Conservation (phyloP, 441 rosid genomes). For the Metrosideros polymorpha region DNA sequence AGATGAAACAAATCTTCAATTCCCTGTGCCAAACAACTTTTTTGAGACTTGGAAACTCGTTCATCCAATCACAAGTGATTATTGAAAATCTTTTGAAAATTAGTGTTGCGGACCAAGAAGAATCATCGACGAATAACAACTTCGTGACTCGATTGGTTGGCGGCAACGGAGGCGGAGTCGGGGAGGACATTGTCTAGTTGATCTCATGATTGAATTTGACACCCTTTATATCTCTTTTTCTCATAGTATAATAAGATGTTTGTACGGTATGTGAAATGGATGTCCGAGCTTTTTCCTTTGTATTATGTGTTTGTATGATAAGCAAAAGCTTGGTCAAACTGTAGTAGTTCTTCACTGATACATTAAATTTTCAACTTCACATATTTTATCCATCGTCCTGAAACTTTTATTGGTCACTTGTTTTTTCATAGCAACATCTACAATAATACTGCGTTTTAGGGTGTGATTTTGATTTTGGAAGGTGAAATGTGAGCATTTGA, state of each 20-base stretch:
- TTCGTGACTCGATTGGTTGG: not conserved
- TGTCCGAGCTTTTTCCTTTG: not conserved
- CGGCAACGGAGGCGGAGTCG: rapidly evolving
- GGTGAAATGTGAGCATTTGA: not conserved
- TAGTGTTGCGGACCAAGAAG: rapidly evolving
- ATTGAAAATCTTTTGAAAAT: not conserved
- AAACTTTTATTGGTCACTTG: not conserved
- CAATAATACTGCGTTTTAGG: not conserved
- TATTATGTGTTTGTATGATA: not conserved
- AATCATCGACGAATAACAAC: not conserved
- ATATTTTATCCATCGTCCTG: not conserved
- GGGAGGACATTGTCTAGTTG: not conserved
- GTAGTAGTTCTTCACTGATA: not conserved
- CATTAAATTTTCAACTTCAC: not conserved
- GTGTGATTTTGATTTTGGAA: not conserved
- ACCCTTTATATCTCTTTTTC: not conserved
- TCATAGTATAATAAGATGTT: not conserved
- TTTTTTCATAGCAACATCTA: not conserved
- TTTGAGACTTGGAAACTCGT: not conserved
- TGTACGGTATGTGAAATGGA: not conserved
- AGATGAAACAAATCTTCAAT: not conserved
- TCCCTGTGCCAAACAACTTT: not conserved
- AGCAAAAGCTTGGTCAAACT: not conserved
- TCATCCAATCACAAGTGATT: not conserved
- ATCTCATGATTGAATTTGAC: not conserved